Base-by-base conservation (phyloP, 2,329 filamentous ascomycete species). In the Byssoonygena ceratinophila region DNA sequence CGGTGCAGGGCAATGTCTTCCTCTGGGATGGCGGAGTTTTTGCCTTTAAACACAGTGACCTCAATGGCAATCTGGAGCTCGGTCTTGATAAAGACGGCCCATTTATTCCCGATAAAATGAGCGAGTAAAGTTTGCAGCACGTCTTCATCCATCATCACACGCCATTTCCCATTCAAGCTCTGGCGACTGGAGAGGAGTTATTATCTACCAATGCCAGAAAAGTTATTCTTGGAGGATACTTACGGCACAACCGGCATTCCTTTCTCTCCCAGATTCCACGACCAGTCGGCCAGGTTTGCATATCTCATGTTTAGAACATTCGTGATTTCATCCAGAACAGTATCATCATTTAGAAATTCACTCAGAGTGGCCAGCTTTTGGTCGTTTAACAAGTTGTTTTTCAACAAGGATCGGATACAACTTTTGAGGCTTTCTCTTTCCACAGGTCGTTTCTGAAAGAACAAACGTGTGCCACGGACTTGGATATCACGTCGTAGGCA, bases 131-230 rank as follows among this genome's bases (percentile, higher is more conserved):
- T 66, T 55, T 74, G 70, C 14, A 74, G 59, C 9, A 74, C 66
- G 46, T 74, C 71, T 51, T 74, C 71, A 52, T 74, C 70, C 62
- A 72, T 70, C 66, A 71, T 71, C 49, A 73, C 71, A 1, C 70
- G 64, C 54, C 72, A 74, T 53, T 71, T 73, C 1, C 72, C 71
- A 49, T 73, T 74, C 22, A 70, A 55, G 32, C 71, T 68, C 34
- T 66, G 68, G 7, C 69, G 68, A 23, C 57, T 58, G 46, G 16
- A 16, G 6, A 20, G 31, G 22, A 1, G 14, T 46, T 44, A 46
- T 23, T 23, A 27, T 16, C n/a, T 29, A 1, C n/a, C 34, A 11
- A 23, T 7, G 20, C 18, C 11, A 46, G 18, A 5, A 37, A 29
- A 34, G 1, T 4, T 4, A 29, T 39, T 12, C 2, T 11, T 25